phyloP scores from a whole-genome alignment of 768 basidiomycete species.

The Suillus subluteus region DNA sequence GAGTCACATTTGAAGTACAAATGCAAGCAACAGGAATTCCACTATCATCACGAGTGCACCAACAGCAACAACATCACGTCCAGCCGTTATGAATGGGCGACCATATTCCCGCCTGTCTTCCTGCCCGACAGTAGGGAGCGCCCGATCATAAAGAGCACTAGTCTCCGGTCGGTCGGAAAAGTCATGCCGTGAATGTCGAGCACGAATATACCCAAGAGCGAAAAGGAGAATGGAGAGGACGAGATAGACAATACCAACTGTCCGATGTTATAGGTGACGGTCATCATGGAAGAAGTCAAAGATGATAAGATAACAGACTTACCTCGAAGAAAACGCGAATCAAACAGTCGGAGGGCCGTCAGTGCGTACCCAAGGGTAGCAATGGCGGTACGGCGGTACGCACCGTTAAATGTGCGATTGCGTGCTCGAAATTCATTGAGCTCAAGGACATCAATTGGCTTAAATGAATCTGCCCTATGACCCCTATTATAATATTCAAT shows the following conservation, averaged over 20 bases:
- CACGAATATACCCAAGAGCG: slow-evolving; percentile 58
- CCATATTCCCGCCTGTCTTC: slow-evolving; percentile 68
- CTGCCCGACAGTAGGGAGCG: slow-evolving; percentile 62
- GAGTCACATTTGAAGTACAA: slow-evolving; percentile 52
- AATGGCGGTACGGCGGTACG: slow-evolving; percentile 77
- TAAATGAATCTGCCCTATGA: slow-evolving; percentile 53
- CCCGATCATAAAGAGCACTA: slow-evolving; percentile 33
- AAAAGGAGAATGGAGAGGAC: slow-evolving; percentile 65
- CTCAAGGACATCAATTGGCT: slow-evolving; percentile 56
- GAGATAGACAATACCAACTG: slow-evolving; percentile 66
- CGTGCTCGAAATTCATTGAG: slow-evolving; percentile 78
- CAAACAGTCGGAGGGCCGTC: slow-evolving; percentile 80
- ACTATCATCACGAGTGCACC: slow-evolving; percentile 61
- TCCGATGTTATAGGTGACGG: background rate
- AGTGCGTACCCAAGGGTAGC: slow-evolving; percentile 74
- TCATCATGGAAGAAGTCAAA: slow-evolving; percentile 4
- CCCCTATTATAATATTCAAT: slow-evolving; percentile 36
- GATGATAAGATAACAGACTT: slow-evolving; percentile 29
- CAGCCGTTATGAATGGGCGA: slow-evolving; percentile 78
- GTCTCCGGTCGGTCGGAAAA: slow-evolving; percentile 62
- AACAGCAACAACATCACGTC: slow-evolving; percentile 70
- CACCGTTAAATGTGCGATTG: slow-evolving; percentile 82
- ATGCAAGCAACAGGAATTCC: slow-evolving; percentile 66
- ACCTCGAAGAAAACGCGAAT: slow-evolving; percentile 74
- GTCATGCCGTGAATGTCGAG: slow-evolving; percentile 71